Percentiles rank a stretch among this genome's conserved stretches.
These are phyloP conservation scores for Boletus tomentosulus DNA, from an alignment of 768 basidiomycete species.

Conservation along the genomic window DNA sequence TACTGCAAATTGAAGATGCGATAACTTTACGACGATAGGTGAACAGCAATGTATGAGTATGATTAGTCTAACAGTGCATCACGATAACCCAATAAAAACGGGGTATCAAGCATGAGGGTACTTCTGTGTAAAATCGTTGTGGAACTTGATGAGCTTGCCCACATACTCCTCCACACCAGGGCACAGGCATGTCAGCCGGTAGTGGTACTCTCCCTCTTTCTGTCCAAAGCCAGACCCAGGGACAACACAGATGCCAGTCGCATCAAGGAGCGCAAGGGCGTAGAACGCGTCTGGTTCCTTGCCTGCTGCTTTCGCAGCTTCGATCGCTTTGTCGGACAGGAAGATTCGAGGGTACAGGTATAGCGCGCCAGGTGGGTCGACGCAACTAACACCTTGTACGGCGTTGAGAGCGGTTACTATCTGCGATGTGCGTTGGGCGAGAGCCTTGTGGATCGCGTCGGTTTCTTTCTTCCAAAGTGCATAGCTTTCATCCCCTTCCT, in stretches of 20 bases:
- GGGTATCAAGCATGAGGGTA: conserved; percentile 29
- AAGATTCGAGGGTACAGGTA: conserved; percentile 88
- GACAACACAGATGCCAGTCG: conserved; percentile 90
- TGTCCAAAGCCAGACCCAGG: conserved; percentile 96
- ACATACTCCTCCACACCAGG: conserved; percentile 94
- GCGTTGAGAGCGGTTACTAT: conserved; percentile 81
- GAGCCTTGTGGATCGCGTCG: conserved; percentile 67
- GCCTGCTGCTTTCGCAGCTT: conserved; percentile 64
- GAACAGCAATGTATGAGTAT: not conserved
- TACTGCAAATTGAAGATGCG: too few species aligned
- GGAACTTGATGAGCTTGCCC: conserved; percentile 74
- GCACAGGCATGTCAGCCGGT: conserved; percentile 90
- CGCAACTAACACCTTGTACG: conserved; percentile 86
- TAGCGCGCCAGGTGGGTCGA: conserved; percentile 85
- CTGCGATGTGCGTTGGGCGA: conserved; percentile 60
- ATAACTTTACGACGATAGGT: conserved; percentile 1
- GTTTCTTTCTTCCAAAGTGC: conserved; percentile 81
- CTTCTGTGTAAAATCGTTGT: conserved; percentile 53
- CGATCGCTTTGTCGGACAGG: conserved; percentile 67
- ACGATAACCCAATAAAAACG: not conserved
- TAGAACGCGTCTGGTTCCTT: conserved; percentile 91
- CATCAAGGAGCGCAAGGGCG: conserved; percentile 75
- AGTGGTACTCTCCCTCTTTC: conserved; percentile 84
- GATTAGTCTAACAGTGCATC: not conserved
- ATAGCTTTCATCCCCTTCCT: conserved; percentile 70